A percentile compares a stretch with the other conserved stretches of the same genome.
phyloP scores from a whole-genome alignment of 495 filamentous ascomycete genomes.

The Symbiotaphrina buchneri region DNA sequence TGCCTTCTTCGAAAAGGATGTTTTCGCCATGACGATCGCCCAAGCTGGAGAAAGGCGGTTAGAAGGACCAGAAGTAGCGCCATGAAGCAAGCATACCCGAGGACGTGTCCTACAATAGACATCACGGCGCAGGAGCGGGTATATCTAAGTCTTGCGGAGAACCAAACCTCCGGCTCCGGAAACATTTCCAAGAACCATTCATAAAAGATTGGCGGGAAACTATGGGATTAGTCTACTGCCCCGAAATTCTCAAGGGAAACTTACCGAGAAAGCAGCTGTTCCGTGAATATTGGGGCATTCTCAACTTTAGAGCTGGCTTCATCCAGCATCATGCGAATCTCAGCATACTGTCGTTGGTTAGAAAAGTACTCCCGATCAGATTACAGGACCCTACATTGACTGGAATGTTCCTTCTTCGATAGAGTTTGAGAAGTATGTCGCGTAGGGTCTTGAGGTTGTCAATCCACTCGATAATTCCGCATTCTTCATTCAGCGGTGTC shows the following conservation, averaged over 20 bases:
- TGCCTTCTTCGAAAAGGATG: conserved; percentile 82
- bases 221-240: conserved; percentile 10
- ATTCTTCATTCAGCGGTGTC: conserved; percentile 92
- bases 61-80: not conserved
- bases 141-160: conserved; percentile 72
- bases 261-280: conserved; percentile 21
- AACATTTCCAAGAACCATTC: conserved; percentile 94
- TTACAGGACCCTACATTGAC: conserved; percentile 19
- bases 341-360: conserved; percentile 21
- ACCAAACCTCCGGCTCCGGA: conserved; percentile 80
- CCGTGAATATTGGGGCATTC: conserved; percentile 45
- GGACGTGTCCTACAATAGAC: conserved; percentile 89
- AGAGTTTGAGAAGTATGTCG: conserved; percentile 64
- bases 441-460: conserved; percentile 83
- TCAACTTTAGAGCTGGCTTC: conserved; percentile 27
- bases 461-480: conserved; percentile 97
- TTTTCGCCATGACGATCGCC: conserved; percentile 98
- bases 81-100: conserved; percentile 30
- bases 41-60: conserved; percentile 21
- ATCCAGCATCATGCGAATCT: conserved; percentile 31
- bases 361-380: not conserved
- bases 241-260: conserved; percentile 9
- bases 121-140: conserved; percentile 89
- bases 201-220: conserved; percentile 63
- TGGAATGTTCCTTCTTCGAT: conserved; percentile 43